phyloP scores from a whole-genome alignment of 805 yeast genomes.

The Barnettozyma siamensis region DNA sequence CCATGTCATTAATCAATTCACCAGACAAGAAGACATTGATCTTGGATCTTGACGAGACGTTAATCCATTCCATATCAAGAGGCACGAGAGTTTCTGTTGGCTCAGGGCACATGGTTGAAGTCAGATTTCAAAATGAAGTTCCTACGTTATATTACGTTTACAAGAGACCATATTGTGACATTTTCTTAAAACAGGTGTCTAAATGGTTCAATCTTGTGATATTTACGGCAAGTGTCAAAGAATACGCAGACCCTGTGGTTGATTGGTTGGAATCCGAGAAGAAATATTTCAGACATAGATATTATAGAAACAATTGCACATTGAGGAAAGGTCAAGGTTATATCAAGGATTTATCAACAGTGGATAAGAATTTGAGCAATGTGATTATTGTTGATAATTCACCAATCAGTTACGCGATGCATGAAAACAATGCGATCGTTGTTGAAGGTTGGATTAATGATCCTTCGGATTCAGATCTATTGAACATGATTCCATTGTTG shows the following conservation, averaged over 20 bases:
- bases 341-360: constrained; percentile 60
- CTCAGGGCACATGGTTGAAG: constrained; percentile 73
- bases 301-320: constrained; percentile 76
- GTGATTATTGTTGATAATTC: constrained; percentile 86
- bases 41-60: constrained; percentile 88
- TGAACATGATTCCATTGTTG: constrained; percentile 76
- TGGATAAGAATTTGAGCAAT: constrained; percentile 52
- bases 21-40: constrained; percentile 62
- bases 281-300: constrained; percentile 49
- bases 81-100: constrained; percentile 31
- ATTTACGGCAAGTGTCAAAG: constrained; percentile 91
- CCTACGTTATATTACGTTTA: constrained; percentile 85
- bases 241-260: constrained; percentile 95
- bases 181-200: constrained; percentile 68
- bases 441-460: constrained; percentile 98
- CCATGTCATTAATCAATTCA: constrained; percentile 34
- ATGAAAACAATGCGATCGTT: constrained; percentile 83
- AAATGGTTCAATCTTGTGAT: constrained; percentile 87
- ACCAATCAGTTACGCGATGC: constrained; percentile 80
- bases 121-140: constrained; percentile 57
- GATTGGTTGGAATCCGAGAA: constrained; percentile 78
- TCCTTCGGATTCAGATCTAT: constrained; percentile 80
- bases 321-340: constrained; percentile 77
- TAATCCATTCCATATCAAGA: constrained; percentile 84
- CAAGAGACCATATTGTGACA: constrained; percentile 88